Conservation (phyloP, 2,329 filamentous ascomycete genomes). For the Cytospora chrysosperma region DNA sequence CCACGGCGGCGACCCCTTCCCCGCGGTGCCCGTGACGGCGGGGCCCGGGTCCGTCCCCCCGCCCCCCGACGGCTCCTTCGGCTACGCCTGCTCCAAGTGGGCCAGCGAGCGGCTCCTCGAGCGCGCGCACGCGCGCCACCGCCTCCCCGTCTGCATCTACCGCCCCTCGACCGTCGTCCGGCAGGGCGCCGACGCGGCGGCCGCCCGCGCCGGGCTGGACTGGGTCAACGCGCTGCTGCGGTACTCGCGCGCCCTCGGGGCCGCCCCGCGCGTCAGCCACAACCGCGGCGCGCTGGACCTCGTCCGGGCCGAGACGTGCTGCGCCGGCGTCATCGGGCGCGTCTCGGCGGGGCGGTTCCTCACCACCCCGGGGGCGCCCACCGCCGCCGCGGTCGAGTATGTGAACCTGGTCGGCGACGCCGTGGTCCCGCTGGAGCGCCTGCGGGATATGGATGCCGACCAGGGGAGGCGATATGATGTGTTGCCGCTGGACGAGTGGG, state of each 20-base stretch:
- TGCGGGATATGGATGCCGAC: not conserved
- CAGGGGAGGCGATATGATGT: not conserved
- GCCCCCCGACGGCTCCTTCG: conserved; percentile 27
- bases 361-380: not conserved
- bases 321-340: not conserved
- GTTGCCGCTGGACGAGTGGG: conserved; percentile 23
- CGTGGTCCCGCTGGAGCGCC: conserved; percentile 18
- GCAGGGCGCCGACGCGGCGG: not conserved
- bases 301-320: not conserved
- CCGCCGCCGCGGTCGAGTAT: conserved; percentile 15
- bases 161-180: conserved; percentile 2
- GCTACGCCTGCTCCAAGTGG: conserved; percentile 41
- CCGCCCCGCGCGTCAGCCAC: not conserved
- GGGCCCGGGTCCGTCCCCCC: not conserved
- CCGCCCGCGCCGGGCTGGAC: not conserved
- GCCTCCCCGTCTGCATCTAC: not conserved
- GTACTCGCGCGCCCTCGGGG: not conserved
- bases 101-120: conserved; percentile 39
- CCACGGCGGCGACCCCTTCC: not conserved
- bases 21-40: not conserved
- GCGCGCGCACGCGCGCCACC: conserved; percentile 15
- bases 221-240: conserved; percentile 3
- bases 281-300: not conserved
- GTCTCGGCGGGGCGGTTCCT: not conserved
- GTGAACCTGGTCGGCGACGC: conserved; percentile 24